Evolutionary conservation across 1,139 yeast genomes (phyloP).

Genomic region (Blastobotrys serpentis): DNA sequence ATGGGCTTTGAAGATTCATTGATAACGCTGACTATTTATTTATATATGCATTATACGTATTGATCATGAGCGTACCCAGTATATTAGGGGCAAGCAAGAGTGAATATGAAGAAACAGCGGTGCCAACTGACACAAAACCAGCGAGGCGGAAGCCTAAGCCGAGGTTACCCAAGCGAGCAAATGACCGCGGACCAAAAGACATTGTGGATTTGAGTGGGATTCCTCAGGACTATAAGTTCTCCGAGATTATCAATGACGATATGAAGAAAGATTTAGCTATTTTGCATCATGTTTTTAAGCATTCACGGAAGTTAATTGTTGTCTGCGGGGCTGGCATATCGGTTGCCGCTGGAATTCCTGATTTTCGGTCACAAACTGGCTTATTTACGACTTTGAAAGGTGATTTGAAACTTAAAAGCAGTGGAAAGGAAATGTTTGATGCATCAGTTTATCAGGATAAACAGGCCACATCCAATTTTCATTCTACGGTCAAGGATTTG

Average conservation of each 20-base stretch:
- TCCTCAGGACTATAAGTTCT: neutral
- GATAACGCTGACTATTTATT: no score
- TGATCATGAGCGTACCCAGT: constrained; percentile 3
- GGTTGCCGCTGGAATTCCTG: constrained; percentile 89
- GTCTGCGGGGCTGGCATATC: constrained; percentile 89
- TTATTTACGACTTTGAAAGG: constrained; percentile 62
- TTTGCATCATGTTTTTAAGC: constrained; percentile 32
- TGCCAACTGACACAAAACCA: neutral
- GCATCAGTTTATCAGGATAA: constrained; percentile 71
- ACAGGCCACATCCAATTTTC: constrained; percentile 60
- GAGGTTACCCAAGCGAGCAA: constrained; percentile 27
- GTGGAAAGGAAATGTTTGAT: constrained; percentile 80
- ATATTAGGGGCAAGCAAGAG: neutral
- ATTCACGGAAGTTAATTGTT: constrained; percentile 39
- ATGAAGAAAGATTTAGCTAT: constrained; percentile 29
- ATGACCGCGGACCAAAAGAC: constrained; percentile 17
- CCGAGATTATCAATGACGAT: constrained; percentile 14
- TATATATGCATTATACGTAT: neutral
- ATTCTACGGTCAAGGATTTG: constrained; percentile 67
- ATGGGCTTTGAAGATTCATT: no score
- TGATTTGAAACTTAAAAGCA: constrained; percentile 40
- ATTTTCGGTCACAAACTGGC: constrained; percentile 78
- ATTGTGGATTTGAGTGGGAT: constrained; percentile 20
- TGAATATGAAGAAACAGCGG: neutral
- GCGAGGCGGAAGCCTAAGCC: constrained; percentile 27